Conservation (phyloP, 2,329 filamentous ascomycete species). For the Stachybotrys chlorohalonatus region DNA sequence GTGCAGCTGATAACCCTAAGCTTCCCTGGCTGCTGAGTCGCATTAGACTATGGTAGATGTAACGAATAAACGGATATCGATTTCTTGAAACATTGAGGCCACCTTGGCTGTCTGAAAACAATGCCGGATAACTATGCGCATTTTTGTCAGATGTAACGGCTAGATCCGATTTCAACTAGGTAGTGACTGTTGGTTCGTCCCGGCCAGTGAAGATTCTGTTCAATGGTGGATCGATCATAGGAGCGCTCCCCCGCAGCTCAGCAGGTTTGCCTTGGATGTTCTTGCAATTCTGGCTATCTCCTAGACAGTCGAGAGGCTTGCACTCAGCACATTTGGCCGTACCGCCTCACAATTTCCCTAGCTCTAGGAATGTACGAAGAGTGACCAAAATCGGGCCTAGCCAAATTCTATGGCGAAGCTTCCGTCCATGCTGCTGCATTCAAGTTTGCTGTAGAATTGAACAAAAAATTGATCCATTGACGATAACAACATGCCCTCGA, state of each 20-base stretch:
- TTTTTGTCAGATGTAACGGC: too few species aligned
- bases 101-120: too few species aligned
- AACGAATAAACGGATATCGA: too few species aligned
- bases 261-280: constrained; percentile 1
- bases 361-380: not conserved
- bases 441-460: not conserved
- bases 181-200: too few species aligned
- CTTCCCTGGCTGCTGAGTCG: too few species aligned
- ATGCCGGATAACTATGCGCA: too few species aligned
- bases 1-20: too few species aligned
- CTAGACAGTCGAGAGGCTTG: not conserved
- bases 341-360: not conserved
- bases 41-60: too few species aligned
- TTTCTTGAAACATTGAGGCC: too few species aligned
- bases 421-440: not conserved
- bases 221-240: constrained; percentile 3
- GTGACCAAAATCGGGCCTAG: not conserved
- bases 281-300: not conserved
- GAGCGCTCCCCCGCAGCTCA: constrained; percentile 3
- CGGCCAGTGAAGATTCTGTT: too few species aligned
- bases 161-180: too few species aligned
- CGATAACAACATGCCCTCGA: not conserved
- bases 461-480: not conserved
- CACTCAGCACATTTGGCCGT: not conserved
- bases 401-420: not conserved